These are phyloP conservation scores for Conringia planisiliqua DNA, from an alignment of 345 rosid species.

Conservation along the genomic window DNA sequence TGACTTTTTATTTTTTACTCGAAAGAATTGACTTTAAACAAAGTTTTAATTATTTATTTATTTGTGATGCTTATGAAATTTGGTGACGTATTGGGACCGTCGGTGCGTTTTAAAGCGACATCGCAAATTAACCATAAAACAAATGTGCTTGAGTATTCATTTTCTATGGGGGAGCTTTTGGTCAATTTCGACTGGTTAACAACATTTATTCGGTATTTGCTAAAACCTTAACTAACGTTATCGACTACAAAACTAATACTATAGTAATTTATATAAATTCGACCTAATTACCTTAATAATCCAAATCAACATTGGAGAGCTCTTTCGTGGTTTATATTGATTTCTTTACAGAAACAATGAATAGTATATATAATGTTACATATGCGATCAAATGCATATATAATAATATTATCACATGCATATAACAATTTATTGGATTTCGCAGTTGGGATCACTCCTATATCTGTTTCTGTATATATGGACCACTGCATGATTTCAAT, in stretches of 20 bases:
- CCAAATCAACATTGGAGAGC: not conserved
- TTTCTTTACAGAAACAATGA: not conserved
- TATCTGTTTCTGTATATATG: not conserved
- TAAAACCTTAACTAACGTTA: not conserved
- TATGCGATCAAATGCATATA: not conserved
- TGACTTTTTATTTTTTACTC: not conserved
- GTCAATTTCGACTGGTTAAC: not conserved
- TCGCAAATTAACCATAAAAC: conserved; percentile 15
- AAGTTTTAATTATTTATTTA: not conserved
- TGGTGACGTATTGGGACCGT: conserved; percentile 18
- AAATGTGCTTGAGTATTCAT: conserved; percentile 22
- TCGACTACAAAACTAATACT: not conserved
- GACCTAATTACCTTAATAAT: not conserved
- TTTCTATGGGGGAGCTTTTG: not conserved
- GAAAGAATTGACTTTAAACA: conserved; percentile 5
- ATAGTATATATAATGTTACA: not conserved
- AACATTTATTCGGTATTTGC: not conserved
- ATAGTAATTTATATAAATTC: not conserved
- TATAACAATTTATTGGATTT: not conserved
- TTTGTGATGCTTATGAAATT: not conserved
- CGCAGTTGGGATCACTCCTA: not conserved
- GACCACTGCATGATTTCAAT: conserved; percentile 15
- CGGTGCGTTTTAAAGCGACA: conserved; percentile 14
- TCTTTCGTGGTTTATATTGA: not conserved
- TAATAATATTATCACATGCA: no score